Base-by-base conservation (phyloP, 2,329 filamentous ascomycete species). In the Epichloe elymi region DNA sequence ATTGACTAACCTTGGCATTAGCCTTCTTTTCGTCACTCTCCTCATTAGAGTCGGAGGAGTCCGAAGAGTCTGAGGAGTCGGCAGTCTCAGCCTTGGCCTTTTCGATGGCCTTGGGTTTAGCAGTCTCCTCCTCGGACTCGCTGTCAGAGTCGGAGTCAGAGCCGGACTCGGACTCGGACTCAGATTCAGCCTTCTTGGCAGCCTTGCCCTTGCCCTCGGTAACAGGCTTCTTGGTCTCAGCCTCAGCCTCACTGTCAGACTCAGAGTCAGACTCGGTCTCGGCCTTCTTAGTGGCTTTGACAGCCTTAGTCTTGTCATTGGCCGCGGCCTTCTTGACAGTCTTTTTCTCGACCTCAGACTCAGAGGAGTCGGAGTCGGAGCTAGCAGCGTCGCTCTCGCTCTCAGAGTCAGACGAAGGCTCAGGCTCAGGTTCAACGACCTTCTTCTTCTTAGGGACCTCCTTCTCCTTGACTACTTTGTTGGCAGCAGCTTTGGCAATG, bases 401-500 rank as follows among this genome's bases (percentile, higher is more conserved):
- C 58, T 65, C 67, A 39, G 66, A 69, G 41, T 66, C 64, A 23
- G 66, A 65, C 36, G 64, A 67, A 52, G 68, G 67, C 60, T 73
- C 69, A 49, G 68, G 63, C 59, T 72, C 68, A 46, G 68, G 63
- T 59, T 73, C 68, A 46, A 60, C 60, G 33, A 68, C 66, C 64
- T 74, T 72, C 63, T 73, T 70, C 68, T 75, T 76, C 71, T 77
- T 75, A 43, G 65, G 59, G 48, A 65, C 63, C 58, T 72, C 72
- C 60, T 68, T 66, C 61, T 71, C 70, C 58, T 67, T 67, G 35
- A 60, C 59, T 49, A 70, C 60, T 57, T 72, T 71, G 68, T 79
- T 79, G 58, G 71, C 65, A 53, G 76, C 71, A 54, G 74, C 71
- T 75, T 86, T 85, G 60, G 80, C 80, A 20, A 79, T 64, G 57